Percentiles rank a stretch among this genome's conserved stretches.
phyloP scores from a whole-genome alignment of 805 yeast genomes.

The Nakazawaea pomicola region DNA sequence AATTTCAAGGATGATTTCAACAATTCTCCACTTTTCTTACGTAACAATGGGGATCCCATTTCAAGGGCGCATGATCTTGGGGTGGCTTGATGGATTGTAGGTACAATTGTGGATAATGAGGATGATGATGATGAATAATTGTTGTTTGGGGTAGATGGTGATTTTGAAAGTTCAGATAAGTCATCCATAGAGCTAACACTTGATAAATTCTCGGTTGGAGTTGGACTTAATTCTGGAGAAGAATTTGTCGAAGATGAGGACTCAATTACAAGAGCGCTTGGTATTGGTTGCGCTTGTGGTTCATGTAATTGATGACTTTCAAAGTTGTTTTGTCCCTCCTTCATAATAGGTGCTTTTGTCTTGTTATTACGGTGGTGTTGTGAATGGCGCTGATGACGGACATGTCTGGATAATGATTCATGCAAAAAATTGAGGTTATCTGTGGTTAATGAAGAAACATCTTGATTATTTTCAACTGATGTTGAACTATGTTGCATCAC shows the following conservation, averaged over 20 bases:
- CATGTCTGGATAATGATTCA: slow-evolving; percentile 10
- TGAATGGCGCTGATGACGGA: slow-evolving; percentile 10
- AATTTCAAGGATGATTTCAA: slow-evolving; percentile 70
- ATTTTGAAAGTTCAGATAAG: background rate
- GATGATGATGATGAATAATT: slow-evolving; percentile 10
- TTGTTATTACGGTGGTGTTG: slow-evolving; percentile 5
- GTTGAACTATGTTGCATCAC: background rate
- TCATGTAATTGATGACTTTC: background rate
- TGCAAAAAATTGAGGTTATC: slow-evolving; percentile 6
- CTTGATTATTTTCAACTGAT: background rate
- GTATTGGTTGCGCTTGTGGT: background rate
- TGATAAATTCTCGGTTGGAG: slow-evolving; percentile 9
- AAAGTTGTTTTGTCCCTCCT: no score
- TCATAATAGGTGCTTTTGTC: no score
- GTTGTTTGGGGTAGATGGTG: background rate
- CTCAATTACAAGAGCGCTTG: background rate
- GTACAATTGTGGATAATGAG: slow-evolving; percentile 12
- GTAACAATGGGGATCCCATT: slow-evolving; percentile 37
- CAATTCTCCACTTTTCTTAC: slow-evolving; percentile 87
- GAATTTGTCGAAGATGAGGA: slow-evolving; percentile 6
- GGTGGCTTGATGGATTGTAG: slow-evolving; percentile 1
- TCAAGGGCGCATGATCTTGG: slow-evolving; percentile 4
- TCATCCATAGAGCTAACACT: slow-evolving; percentile 13
- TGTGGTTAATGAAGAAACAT: slow-evolving; percentile 8
- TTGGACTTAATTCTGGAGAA: slow-evolving; percentile 10